Percentiles rank a stretch among this genome's conserved stretches.
Evolutionary conservation across 75 land plant genomes (phyloP).

Genomic region (Larix kaempferi): DNA sequence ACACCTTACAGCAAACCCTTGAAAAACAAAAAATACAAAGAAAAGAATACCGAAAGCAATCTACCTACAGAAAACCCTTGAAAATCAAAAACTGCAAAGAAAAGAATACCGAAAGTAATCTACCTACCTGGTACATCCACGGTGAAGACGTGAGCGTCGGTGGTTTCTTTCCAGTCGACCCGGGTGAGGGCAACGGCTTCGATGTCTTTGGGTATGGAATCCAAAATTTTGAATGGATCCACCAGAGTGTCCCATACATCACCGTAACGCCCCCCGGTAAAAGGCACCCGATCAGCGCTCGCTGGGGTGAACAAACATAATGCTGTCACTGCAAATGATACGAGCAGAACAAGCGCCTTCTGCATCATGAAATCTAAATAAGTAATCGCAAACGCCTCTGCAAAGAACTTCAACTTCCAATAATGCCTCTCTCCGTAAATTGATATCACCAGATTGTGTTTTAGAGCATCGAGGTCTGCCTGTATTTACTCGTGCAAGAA

Average conservation of each 20-base stretch:
- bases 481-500: too few relatives aligned
- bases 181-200: constrained; percentile 24
- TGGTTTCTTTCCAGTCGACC: constrained; percentile 61
- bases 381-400: too few relatives aligned
- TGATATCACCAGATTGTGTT: too few relatives aligned
- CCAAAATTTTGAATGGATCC: constrained; percentile 40
- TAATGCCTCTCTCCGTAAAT: too few relatives aligned
- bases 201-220: constrained; percentile 18
- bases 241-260: constrained; percentile 20
- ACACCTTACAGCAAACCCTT: too few relatives aligned
- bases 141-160: constrained; percentile 34
- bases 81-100: background rate
- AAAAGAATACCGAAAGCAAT: too few relatives aligned
- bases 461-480: too few relatives aligned
- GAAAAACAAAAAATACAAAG: too few relatives aligned
- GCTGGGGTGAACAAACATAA: background rate
- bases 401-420: too few relatives aligned
- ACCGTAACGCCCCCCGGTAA: constrained; percentile 7
- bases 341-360: too few relatives aligned
- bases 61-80: constrained; percentile 1
- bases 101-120: background rate
- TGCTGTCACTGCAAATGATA: too few relatives aligned
- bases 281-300: constrained; percentile 19
- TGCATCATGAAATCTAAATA: too few relatives aligned
- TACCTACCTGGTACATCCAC: constrained; percentile 58